Base-by-base conservation (phyloP, 2,329 filamentous ascomycete genomes). In the Colletotrichum cereale region DNA sequence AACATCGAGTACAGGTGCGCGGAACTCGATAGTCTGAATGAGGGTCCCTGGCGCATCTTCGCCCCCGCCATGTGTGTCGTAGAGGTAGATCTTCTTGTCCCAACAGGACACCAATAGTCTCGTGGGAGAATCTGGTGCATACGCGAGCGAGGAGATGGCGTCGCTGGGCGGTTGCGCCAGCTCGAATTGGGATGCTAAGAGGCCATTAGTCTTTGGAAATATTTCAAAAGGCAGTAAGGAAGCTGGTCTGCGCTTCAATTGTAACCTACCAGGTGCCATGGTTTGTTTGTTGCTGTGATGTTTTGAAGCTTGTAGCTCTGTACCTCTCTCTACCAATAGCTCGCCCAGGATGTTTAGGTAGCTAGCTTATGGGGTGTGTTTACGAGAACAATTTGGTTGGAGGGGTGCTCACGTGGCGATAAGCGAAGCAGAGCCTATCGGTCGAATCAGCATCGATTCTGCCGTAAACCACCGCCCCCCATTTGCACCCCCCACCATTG, bases 71-170 rank as follows among this genome's bases (percentile, higher is more conserved):
- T 85, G 84, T 71, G 92, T 88, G 79, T 97, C 93, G 86, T 98
- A 98, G 63, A 96, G 87, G 82, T 98, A 97, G 67, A 97, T 90
- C 80, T 94, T 90, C 82, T 91, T 94, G 83, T 98, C 96, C 96
- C 96, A 99, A 67, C 95, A 97, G 14, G 95, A 92, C 76, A 96
- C 95, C n/a, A 97, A 89, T 47, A 99, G 88, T 76, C 91, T 92
- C 65, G 87, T 90, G 3, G 91, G 88, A n/a, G 91, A 90, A 73
- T 87, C 84, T 44, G 94, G 93, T 75, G 95, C 94, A 86, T 97
- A 99, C 78, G 90, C 90, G 78, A 98, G 86, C 31, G 94, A 88
- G 58, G 96, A 97, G 77, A 98, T 92, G 77, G 93, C 93, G 83
- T 99, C 96, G 76, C 88, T 89, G 14, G 96, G 96, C 57, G 95